phyloP scores from a whole-genome alignment of 1,284 basidiomycete genomes.

The Vanrija pseudolonga region DNA sequence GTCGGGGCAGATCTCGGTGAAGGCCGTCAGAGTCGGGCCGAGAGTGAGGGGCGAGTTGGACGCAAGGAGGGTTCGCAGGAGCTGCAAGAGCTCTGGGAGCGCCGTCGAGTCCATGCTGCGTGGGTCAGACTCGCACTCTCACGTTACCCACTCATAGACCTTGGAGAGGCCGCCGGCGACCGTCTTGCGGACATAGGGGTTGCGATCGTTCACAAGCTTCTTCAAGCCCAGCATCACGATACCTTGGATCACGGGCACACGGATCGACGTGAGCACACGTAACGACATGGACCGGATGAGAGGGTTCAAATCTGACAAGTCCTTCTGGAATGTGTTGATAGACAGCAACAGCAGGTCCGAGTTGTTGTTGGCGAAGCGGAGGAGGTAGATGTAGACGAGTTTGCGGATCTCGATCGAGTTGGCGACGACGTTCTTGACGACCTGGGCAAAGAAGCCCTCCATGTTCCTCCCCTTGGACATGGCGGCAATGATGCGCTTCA shows the following conservation, averaged over 20 bases:
- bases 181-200: constrained; percentile 89
- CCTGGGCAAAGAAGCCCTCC: constrained; percentile 86
- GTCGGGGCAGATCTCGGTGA: constrained; percentile 75
- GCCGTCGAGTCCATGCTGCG: constrained; percentile 69
- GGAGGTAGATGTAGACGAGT: constrained; percentile 94
- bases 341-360: constrained; percentile 93
- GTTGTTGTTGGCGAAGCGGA: constrained; percentile 86
- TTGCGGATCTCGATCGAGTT: constrained; percentile 90
- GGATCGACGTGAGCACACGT: constrained; percentile 87
- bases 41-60: constrained; percentile 85
- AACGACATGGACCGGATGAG: constrained; percentile 91
- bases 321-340: constrained; percentile 98
- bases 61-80: constrained; percentile 69
- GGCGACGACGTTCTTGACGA: constrained; percentile 89
- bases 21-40: constrained; percentile 80
- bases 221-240: constrained; percentile 85
- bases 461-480: constrained; percentile 91
- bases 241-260: constrained; percentile 72
- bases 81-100: constrained; percentile 66
- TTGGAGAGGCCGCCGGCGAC: constrained; percentile 86
- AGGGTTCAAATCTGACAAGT: constrained; percentile 85
- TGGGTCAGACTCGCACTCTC: constrained; percentile 2
- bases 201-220: constrained; percentile 83
- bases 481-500: constrained; percentile 89
- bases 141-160: constrained; percentile 65